Conservation (phyloP, 306 rosid species). For the Begonia fuchsioides region DNA sequence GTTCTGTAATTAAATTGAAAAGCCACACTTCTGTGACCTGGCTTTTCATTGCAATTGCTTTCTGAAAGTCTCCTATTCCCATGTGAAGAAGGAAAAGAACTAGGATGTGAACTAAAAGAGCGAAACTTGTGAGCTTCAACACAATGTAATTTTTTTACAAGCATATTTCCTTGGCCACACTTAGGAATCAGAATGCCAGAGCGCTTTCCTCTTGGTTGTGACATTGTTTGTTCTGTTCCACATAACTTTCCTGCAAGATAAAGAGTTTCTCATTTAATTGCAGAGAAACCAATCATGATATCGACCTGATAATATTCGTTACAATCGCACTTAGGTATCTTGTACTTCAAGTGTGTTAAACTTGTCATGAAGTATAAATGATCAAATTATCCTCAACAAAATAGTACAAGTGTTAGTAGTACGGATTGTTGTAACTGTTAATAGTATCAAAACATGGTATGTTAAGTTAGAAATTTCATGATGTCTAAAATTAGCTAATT, state of each 20-base stretch:
- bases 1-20: conserved; percentile 14
- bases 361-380: background rate
- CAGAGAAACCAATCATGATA: conserved; percentile 2
- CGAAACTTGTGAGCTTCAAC: conserved; percentile 13
- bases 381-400: background rate
- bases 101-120: conserved; percentile 14
- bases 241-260: conserved; percentile 44
- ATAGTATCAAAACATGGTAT: too few relatives aligned
- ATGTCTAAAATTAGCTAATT: too few relatives aligned
- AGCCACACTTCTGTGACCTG: conserved; percentile 10
- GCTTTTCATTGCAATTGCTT: background rate
- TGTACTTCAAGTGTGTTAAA: background rate
- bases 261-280: background rate
- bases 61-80: conserved; percentile 6
- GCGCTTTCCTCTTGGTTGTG: conserved; percentile 23
- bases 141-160: conserved; percentile 10
- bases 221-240: conserved; percentile 21
- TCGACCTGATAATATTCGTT: background rate
- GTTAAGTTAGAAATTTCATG: too few relatives aligned
- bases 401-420: background rate
- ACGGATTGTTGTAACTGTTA: background rate
- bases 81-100: conserved; percentile 15
- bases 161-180: conserved; percentile 11
- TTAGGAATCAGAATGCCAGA: conserved; percentile 13
- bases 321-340: too few relatives aligned